Evolutionary conservation across 2,329 filamentous ascomycete genomes (phyloP), one percentile per base, ranked within the genome.

Genomic region (Paecilomyces formosus): DNA sequence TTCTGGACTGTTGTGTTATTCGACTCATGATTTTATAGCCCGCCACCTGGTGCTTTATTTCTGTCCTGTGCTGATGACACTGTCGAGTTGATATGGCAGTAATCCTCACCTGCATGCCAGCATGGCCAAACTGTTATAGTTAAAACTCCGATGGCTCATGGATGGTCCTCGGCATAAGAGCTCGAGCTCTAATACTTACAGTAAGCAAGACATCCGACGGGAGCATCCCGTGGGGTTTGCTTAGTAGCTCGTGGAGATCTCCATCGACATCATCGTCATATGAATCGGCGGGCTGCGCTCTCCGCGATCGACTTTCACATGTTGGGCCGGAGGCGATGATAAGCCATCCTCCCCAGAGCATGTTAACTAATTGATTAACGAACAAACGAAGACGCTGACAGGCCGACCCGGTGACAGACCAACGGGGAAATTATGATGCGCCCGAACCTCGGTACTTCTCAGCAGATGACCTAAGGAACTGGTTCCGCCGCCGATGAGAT

Each of bases 331-430:
- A 28, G 22, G 49, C 49, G 2, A 26, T 26, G 24, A 26, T 26
- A 4, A 26, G 6, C 24, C 6, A 26, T 26, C 24, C 1, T 26
- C 24, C 24, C 24, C 1, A 26, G 24, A 26, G 24, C 6, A 6
- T 26, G 6, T 26, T 26, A 26, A 26, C 24, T 26, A 26, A 26
- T 26, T 26, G 6, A 26, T 26, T 3, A 26, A 26, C 24, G 3
- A 26, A 26, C 24, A 3, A 26, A 26, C 24, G 24, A 26, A 26
- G 24, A 26, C 24, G 24, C 24, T 26, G 24, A 26, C 24, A 26
- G 24, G 24, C 24, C 24, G 74, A 80, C 59, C 81, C 81, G 60
- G 77, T 78, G 70, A 82, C 66, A 63, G 74, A 77, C n/a, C n/a
- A 13, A 28, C 50, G 50, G 50, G 21, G 22, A 21, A 52, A 52